Base-by-base conservation (phyloP, 2,329 filamentous ascomycete genomes). In the Proliferodiscus dingleyae region DNA sequence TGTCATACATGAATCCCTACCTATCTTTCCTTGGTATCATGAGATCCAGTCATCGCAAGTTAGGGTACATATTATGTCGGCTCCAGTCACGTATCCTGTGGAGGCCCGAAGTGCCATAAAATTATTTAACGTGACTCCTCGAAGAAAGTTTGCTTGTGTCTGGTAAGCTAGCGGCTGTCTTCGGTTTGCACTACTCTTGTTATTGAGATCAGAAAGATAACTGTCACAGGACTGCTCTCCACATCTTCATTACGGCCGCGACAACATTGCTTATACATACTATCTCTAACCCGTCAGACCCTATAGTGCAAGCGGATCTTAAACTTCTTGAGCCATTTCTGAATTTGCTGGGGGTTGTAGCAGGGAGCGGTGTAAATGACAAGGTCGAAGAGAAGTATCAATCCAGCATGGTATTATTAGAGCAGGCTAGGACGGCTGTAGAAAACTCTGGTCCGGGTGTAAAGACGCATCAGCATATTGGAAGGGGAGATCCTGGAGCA, bases 191-290 rank as follows among this genome's bases (percentile, higher is more conserved):
- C 10, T 37, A n/a, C 15, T 22, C 26, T 6, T 22, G 10, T 39
- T 29, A 24, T 13, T 21, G 26, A 11, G 34, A 41, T 4, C n/a
- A 36, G 13, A 15, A 41, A 28, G 24, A 11, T 44, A 26, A 46
- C 37, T 5, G 18, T 29, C n/a, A n/a, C 39, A 53, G 52, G 48
- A 30, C 47, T 13, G 51, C 46, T 18, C 50, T 54, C 32, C 51
- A 54, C 37, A 52, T 54, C 30, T 56, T 54, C 26, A 45, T 56
- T 18, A 40, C 45, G n/a, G 54, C 54, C n/a, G 49, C 49, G 10
- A 54, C 43, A 11, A 49, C 45, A 1, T 37, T 53, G 7, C 50
- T 56, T 2, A 45, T 18, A 16, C 29, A 53, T 23, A 46, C 41
- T 16, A 21, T 54, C 10, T 41, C 43, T 7, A 37, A 51, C n/a